These are phyloP conservation scores for Hyphodiscus hymeniophilus DNA, from an alignment of 495 filamentous ascomycete genomes.

Conservation along the genomic window DNA sequence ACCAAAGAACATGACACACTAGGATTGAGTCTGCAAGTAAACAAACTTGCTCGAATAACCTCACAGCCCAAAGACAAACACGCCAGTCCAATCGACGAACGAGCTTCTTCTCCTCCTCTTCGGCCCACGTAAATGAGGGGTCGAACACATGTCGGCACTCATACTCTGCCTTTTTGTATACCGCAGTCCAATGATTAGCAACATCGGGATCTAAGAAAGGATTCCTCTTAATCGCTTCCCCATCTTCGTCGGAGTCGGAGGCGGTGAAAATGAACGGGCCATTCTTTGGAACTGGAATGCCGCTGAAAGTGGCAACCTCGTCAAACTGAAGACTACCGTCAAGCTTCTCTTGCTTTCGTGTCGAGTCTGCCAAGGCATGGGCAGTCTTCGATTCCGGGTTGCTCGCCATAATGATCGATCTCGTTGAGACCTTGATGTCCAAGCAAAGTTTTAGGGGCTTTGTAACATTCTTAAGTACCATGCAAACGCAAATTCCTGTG, in stretches of 20 bases:
- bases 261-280: neutral
- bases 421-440: neutral
- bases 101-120: constrained; percentile 58
- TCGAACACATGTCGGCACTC: constrained; percentile 69
- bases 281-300: neutral
- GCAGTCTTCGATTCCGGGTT: neutral
- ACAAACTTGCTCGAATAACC: neutral
- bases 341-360: neutral
- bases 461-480: too few relatives aligned
- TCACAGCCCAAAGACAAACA: constrained; percentile 42
- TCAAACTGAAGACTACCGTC: constrained; percentile 6
- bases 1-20: constrained; percentile 61
- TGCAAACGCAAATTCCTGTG: too few relatives aligned
- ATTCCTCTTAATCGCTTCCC: constrained; percentile 3
- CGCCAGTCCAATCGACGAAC: constrained; percentile 47
- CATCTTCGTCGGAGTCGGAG: constrained; percentile 13
- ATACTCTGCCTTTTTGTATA: constrained; percentile 32
- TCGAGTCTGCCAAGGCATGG: neutral
- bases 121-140: constrained; percentile 60
- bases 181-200: constrained; percentile 1
- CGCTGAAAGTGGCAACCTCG: constrained; percentile 2
- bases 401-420: neutral
- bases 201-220: constrained; percentile 20
- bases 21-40: neutral
- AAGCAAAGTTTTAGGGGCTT: neutral